A percentile compares a stretch with the other conserved stretches of the same genome.
Conservation (phyloP, 2,329 filamentous ascomycete species). For the Ophiostoma sp. region DNA sequence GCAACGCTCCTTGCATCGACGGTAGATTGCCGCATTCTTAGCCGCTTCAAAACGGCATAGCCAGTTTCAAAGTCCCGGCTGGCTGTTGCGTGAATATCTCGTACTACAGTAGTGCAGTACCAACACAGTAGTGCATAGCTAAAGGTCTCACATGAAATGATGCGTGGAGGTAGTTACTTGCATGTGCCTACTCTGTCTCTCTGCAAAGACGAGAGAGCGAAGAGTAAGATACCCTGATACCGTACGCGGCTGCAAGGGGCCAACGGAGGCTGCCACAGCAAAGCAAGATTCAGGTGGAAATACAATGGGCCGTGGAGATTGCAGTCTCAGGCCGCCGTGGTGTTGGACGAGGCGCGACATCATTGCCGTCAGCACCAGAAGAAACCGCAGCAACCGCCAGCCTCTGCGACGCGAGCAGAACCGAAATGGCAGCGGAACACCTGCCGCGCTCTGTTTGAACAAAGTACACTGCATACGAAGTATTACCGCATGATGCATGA, state of each 20-base stretch:
- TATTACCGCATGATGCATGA: not conserved
- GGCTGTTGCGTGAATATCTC: not conserved
- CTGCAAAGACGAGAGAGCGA: not conserved
- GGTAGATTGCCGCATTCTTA: slow-evolving; percentile 3
- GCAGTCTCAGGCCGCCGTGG: not conserved
- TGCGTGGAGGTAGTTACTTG: not conserved
- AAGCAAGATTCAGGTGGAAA: too few relatives aligned
- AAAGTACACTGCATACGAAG: not conserved
- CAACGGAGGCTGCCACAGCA: too few relatives aligned
- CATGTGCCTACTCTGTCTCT: too few relatives aligned
- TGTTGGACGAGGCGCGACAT: too few relatives aligned
- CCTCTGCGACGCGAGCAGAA: not conserved
- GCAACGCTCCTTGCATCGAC: not conserved
- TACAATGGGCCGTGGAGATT: not conserved
- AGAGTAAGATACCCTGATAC: not conserved
- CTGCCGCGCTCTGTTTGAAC: not conserved
- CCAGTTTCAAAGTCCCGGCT: not conserved
- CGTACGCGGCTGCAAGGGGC: too few relatives aligned
- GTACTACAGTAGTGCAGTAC: not conserved
- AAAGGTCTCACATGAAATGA: slow-evolving; percentile 3
- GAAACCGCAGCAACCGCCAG: too few relatives aligned
- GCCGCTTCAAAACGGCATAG: not conserved
- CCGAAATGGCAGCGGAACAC: not conserved
- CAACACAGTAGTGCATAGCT: not conserved
- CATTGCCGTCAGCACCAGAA: too few relatives aligned